A percentile compares a stretch with the other conserved stretches of the same genome.
phyloP scores from a whole-genome alignment of 1,284 basidiomycete genomes.

The Microbotryomycetes sp. region DNA sequence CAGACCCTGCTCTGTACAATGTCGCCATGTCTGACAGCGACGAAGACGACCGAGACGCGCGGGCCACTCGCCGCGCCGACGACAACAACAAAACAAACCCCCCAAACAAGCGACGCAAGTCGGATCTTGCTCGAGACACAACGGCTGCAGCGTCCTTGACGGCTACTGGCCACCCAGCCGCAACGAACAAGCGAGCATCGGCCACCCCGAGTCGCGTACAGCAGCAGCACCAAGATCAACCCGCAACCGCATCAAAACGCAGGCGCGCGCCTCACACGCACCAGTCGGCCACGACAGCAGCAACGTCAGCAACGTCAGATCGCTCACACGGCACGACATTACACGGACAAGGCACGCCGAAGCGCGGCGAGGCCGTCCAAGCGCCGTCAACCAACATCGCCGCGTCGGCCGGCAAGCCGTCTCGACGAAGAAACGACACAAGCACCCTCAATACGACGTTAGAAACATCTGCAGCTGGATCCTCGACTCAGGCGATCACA shows the following conservation, averaged over 20 bases:
- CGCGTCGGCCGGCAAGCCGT: background rate
- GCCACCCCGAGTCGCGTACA: no score
- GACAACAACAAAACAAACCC: background rate
- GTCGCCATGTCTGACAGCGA: constrained; percentile 1
- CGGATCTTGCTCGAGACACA: no score
- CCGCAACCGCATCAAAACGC: background rate
- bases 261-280: background rate
- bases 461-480: background rate
- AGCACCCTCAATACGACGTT: no score
- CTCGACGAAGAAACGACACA: background rate
- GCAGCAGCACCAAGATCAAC: background rate
- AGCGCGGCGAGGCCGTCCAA: background rate
- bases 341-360: background rate
- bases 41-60: background rate
- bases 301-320: background rate
- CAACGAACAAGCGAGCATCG: no score
- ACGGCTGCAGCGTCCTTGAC: no score
- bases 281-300: background rate
- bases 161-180: no score
- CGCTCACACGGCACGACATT: background rate
- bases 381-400: background rate
- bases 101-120: background rate
- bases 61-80: background rate
- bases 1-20: constrained; percentile 23
- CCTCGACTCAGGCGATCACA: background rate